Conservation (phyloP, 306 rosid species). For the Mucuna pruriens region DNA sequence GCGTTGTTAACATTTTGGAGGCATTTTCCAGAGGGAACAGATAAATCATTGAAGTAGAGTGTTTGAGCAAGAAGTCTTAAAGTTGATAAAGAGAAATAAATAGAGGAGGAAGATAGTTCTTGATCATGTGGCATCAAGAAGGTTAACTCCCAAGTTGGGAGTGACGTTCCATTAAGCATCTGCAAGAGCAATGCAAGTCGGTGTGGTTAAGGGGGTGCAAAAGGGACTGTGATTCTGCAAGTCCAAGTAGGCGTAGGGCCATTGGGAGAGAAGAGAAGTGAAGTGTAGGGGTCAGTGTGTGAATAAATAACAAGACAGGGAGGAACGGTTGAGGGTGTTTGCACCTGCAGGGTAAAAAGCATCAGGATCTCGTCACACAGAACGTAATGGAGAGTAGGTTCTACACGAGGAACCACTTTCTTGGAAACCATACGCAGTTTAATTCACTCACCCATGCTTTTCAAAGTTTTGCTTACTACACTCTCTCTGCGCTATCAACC, state of each 20-base stretch:
- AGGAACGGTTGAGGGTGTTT: background rate
- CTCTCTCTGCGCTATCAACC: background rate
- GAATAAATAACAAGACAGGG: conserved; percentile 42
- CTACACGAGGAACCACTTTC: conserved; percentile 44
- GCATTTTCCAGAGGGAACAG: conserved; percentile 53
- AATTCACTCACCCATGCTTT: background rate
- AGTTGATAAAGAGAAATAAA: conserved; percentile 43
- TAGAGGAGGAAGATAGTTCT: conserved; percentile 46
- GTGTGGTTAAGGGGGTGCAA: conserved; percentile 42
- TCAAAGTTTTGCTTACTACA: background rate
- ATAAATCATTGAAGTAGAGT: conserved; percentile 52
- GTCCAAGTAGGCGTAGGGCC: conserved; percentile 40
- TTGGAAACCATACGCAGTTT: conserved; percentile 36
- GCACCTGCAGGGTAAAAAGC: conserved; percentile 32
- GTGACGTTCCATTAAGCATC: conserved; percentile 56
- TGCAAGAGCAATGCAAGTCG: conserved; percentile 63
- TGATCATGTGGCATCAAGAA: conserved; percentile 62
- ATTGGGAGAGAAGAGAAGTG: conserved; percentile 7
- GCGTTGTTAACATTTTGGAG: conserved; percentile 61
- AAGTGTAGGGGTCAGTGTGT: conserved; percentile 13
- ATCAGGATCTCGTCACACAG: conserved; percentile 26
- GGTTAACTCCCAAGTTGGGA: conserved; percentile 47
- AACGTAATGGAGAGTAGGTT: conserved; percentile 43
- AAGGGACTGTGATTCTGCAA: conserved; percentile 35
- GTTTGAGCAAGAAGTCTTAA: conserved; percentile 49